Conservation (phyloP, 2,329 filamentous ascomycete genomes). For the Trichoderma guizhouense region DNA sequence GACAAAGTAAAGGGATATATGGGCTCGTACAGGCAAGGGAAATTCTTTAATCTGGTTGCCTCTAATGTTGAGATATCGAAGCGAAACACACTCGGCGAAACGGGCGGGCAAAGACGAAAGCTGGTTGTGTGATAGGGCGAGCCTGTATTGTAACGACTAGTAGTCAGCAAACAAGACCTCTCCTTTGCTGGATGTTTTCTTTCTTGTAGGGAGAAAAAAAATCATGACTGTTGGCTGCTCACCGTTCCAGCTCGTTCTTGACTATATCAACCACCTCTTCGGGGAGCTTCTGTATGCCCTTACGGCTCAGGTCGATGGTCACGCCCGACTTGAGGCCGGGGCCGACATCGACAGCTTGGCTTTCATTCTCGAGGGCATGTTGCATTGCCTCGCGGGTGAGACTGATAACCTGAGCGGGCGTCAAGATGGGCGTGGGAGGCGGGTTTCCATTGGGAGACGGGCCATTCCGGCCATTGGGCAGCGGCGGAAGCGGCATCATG, state of each 20-base stretch:
- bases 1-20: background rate
- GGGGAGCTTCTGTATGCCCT: slow-evolving; percentile 67
- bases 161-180: slow-evolving; percentile 10
- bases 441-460: slow-evolving; percentile 44
- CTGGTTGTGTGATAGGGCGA: slow-evolving; percentile 79
- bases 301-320: slow-evolving; percentile 74
- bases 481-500: slow-evolving; percentile 40
- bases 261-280: slow-evolving; percentile 74
- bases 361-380: slow-evolving; percentile 63
- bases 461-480: slow-evolving; percentile 46
- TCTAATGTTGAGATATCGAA: slow-evolving; percentile 77
- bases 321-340: slow-evolving; percentile 65
- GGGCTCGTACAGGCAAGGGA: slow-evolving; percentile 49
- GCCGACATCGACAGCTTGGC: slow-evolving; percentile 58
- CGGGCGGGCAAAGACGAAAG: slow-evolving; percentile 65
- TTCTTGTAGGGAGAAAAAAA: background rate
- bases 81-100: slow-evolving; percentile 71
- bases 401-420: slow-evolving; percentile 61
- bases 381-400: slow-evolving; percentile 66
- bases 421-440: slow-evolving; percentile 50
- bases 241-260: slow-evolving; percentile 71
- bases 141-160: slow-evolving; percentile 41
- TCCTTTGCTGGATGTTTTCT: background rate
- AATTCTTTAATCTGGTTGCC: slow-evolving; percentile 70
- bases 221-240: slow-evolving; percentile 25